A percentile compares a stretch with the other conserved stretches of the same genome.
Evolutionary conservation across 169 alveolate genomes (phyloP).

Genomic region (Plasmodium reichenowi): DNA sequence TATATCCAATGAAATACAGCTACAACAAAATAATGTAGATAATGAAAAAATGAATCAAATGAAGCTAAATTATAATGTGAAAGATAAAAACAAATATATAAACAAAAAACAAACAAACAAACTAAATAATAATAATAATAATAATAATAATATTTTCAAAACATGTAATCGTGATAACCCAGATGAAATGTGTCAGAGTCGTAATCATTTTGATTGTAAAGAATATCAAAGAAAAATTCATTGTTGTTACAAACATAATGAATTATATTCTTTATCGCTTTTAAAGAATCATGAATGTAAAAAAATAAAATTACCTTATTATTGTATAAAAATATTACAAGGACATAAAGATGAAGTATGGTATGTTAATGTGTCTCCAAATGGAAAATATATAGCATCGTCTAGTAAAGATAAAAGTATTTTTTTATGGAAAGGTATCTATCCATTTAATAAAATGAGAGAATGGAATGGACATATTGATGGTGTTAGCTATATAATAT

Average conservation of each 20-base stretch:
- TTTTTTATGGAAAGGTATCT: constrained; percentile 78
- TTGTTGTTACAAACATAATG: constrained; percentile 19
- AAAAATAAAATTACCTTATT: constrained; percentile 74
- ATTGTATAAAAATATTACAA: constrained; percentile 78
- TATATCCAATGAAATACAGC: too few species aligned
- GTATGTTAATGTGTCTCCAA: constrained; percentile 82
- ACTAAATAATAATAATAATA: neutral
- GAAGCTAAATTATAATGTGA: too few species aligned
- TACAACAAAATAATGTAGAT: too few species aligned
- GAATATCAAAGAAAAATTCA: neutral
- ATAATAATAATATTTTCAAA: neutral
- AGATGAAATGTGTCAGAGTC: too few species aligned
- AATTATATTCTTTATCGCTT: constrained; percentile 71
- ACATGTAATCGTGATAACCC: too few species aligned
- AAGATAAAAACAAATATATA: neutral
- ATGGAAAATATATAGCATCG: constrained; percentile 83
- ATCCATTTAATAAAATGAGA: constrained; percentile 79
- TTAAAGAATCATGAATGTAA: constrained; percentile 81
- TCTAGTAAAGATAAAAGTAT: constrained; percentile 83
- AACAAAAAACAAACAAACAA: neutral
- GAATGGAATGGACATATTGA: constrained; percentile 82
- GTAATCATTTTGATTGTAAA: neutral
- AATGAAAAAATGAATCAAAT: too few species aligned
- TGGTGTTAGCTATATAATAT: constrained; percentile 81
- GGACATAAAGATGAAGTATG: constrained; percentile 86